Conservation (phyloP, 768 basidiomycete genomes). For the Scleroderma citrinum region DNA sequence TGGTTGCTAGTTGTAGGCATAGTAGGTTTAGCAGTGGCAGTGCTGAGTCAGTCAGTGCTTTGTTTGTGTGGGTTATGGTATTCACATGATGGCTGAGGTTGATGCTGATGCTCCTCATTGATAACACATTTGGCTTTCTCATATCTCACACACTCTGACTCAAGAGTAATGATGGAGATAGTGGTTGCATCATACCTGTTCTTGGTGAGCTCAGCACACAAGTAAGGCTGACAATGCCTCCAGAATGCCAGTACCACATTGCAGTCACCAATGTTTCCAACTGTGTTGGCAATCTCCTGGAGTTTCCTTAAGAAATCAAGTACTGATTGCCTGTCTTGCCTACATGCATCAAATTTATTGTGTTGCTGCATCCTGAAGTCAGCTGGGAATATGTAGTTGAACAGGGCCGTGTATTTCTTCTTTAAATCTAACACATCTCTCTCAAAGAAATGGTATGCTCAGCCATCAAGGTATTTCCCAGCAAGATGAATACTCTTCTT, state of each 20-base stretch:
- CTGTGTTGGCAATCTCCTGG: constrained; percentile 3
- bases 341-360: constrained; percentile 7
- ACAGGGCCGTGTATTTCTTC: constrained; percentile 8
- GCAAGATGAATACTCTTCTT: background rate
- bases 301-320: constrained; percentile 6
- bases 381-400: constrained; percentile 9
- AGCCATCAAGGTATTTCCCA: background rate
- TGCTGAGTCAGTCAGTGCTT: background rate
- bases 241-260: constrained; percentile 8
- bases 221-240: constrained; percentile 5
- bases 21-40: background rate
- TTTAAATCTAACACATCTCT: background rate
- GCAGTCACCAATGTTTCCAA: constrained; percentile 8
- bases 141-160: background rate
- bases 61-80: background rate
- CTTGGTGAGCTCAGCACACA: constrained; percentile 3
- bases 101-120: background rate
- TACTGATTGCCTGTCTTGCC: constrained; percentile 5
- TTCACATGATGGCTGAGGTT: background rate
- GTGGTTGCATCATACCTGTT: constrained; percentile 8
- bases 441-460: constrained; percentile 8
- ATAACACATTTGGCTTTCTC: background rate
- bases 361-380: constrained; percentile 13
- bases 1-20: constrained; percentile 14
- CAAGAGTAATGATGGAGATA: background rate